Conservation (phyloP, 2,329 filamentous ascomycete species). For the Talaromyces sp. region DNA sequence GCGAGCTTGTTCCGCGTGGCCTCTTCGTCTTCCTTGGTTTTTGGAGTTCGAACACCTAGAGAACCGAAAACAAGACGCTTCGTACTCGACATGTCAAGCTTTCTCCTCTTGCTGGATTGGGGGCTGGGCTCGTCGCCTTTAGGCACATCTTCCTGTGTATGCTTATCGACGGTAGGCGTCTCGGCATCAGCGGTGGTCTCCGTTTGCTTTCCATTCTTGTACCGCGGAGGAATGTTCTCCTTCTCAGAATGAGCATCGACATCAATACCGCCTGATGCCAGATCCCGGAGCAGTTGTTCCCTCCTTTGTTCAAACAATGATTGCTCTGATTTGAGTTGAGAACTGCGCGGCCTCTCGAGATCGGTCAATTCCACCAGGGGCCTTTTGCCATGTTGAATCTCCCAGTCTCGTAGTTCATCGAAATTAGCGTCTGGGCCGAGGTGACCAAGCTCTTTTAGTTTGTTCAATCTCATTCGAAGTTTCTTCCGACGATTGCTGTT, state of each 20-base stretch:
- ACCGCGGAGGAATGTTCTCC: conserved; percentile 23
- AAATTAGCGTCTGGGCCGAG: conserved; percentile 49
- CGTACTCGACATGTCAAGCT: conserved; percentile 57
- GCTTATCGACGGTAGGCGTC: neutral
- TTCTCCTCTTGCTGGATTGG: conserved; percentile 29
- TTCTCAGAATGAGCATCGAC: conserved; percentile 29
- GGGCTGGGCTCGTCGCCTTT: conserved; percentile 9
- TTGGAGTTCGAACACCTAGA: conserved; percentile 64
- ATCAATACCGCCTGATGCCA: conserved; percentile 51
- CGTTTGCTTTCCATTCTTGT: conserved; percentile 6
- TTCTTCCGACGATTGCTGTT: conserved; percentile 53
- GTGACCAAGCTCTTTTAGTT: conserved; percentile 50
- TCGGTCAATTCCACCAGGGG: conserved; percentile 17
- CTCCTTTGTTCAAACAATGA: conserved; percentile 48
- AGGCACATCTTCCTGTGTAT: neutral
- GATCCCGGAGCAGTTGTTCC: conserved; percentile 47
- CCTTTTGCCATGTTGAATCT: conserved; percentile 22
- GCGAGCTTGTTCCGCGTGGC: conserved; percentile 56
- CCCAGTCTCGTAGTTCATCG: conserved; percentile 41
- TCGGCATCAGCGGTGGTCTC: neutral
- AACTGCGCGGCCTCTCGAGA: conserved; percentile 15
- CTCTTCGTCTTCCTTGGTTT: conserved; percentile 63
- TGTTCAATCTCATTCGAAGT: conserved; percentile 44
- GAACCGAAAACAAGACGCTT: conserved; percentile 67
- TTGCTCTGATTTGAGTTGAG: conserved; percentile 21